Evolutionary conservation across 257 asterid genomes (phyloP).

Genomic region (Nicotiana sylvestris): DNA sequence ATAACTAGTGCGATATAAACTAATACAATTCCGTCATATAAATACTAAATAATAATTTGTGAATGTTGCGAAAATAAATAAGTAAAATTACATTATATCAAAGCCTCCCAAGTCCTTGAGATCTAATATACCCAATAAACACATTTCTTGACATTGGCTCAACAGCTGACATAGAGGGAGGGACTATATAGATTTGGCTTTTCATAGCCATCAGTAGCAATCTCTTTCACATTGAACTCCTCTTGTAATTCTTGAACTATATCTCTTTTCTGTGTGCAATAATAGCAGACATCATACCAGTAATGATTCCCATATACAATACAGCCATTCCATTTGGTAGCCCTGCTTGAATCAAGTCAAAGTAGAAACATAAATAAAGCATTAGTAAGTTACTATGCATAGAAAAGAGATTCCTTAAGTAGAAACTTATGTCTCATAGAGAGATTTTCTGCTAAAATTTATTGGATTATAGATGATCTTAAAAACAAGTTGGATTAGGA

Average conservation of each 20-base stretch:
- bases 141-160: slow-evolving; percentile 23
- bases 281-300: slow-evolving; percentile 49
- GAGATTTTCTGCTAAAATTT: no score
- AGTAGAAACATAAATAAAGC: not conserved
- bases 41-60: no score
- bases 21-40: no score
- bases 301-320: slow-evolving; percentile 49
- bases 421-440: not conserved
- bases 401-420: not conserved
- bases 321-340: slow-evolving; percentile 31
- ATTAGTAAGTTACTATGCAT: not conserved
- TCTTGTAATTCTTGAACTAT: slow-evolving; percentile 60
- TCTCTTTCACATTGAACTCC: slow-evolving; percentile 56
- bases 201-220: slow-evolving; percentile 23
- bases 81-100: no score
- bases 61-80: no score
- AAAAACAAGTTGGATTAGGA: no score
- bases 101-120: no score
- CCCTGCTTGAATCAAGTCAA: slow-evolving; percentile 26
- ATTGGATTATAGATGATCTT: no score
- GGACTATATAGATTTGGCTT: slow-evolving; percentile 15
- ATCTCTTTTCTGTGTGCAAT: slow-evolving; percentile 37
- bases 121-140: no score
- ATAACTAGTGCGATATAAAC: no score
- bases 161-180: slow-evolving; percentile 12